These are phyloP conservation scores for Podila minutissima DNA, from an alignment of 192 early-diverging fungal genomes.

Conservation along the genomic window DNA sequence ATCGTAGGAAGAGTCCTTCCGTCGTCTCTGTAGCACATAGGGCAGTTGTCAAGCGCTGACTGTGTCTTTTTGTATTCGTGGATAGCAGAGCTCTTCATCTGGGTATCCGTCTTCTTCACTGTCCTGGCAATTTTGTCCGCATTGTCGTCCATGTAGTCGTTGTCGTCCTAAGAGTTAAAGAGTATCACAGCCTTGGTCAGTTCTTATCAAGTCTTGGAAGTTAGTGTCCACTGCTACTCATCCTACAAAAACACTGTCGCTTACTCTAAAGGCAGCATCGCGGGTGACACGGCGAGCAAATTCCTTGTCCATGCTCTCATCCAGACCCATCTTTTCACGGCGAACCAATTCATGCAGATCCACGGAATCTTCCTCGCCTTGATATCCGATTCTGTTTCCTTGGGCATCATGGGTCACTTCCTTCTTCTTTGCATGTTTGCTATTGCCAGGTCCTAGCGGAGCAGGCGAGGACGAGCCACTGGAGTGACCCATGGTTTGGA, in stretches of 20 bases:
- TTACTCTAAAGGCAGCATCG: conserved; percentile 70
- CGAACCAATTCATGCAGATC: conserved; percentile 74
- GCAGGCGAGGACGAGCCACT: conserved; percentile 27
- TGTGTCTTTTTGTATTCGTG: conserved; percentile 76
- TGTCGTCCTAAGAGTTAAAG: conserved; percentile 67
- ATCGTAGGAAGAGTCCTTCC: conserved; percentile 64
- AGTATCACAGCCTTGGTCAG: conserved; percentile 20
- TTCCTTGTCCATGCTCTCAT: conserved; percentile 69
- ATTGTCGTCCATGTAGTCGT: conserved; percentile 95
- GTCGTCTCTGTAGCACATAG: conserved; percentile 79
- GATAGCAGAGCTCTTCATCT: conserved; percentile 42
- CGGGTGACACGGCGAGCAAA: conserved; percentile 74
- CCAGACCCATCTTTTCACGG: conserved; percentile 69
- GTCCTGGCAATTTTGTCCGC: conserved; percentile 77
- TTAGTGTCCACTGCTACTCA: background rate
- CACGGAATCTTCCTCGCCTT: conserved; percentile 61
- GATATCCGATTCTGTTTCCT: conserved; percentile 72
- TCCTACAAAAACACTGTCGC: background rate
- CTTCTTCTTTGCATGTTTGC: conserved; percentile 58
- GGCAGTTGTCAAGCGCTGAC: conserved; percentile 74
- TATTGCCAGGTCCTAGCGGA: conserved; percentile 33
- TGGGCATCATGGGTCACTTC: conserved; percentile 66
- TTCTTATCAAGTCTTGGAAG: conserved; percentile 29
- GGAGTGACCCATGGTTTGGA: conserved; percentile 51
- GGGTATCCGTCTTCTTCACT: conserved; percentile 68